Evolutionary conservation across 2,329 filamentous ascomycete species (phyloP).

Genomic region (Nemania sp.): DNA sequence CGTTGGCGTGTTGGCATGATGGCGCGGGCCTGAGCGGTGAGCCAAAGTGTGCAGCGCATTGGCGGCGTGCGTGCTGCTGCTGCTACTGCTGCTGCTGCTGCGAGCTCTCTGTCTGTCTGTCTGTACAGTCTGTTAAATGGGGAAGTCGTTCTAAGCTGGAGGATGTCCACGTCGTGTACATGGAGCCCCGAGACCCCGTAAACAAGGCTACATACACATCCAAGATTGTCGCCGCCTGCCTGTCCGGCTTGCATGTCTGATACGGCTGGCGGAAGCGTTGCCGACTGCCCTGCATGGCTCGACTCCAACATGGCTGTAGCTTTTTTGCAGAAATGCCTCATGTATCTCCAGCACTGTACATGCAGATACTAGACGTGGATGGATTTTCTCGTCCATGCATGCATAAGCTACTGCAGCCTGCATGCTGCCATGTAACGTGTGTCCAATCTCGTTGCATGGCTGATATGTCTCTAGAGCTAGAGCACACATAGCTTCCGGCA

Average conservation of each 20-base stretch:
- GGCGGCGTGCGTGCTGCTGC: constrained; percentile 21
- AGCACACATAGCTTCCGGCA: constrained; percentile 27
- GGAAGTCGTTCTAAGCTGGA: constrained; percentile 30
- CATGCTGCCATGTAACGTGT: constrained; percentile 36
- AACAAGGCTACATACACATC: constrained; percentile 45
- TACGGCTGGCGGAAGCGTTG: constrained; percentile 36
- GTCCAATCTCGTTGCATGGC: constrained; percentile 31
- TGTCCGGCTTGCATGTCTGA: constrained; percentile 33
- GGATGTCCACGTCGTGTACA: constrained; percentile 28
- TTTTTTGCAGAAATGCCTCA: constrained; percentile 41
- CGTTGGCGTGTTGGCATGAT: constrained; percentile 34
- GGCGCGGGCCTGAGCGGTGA: constrained; percentile 37
- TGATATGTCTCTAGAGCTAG: constrained; percentile 21
- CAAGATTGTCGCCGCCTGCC: constrained; percentile 23
- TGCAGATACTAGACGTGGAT: constrained; percentile 27
- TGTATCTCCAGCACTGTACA: constrained; percentile 13
- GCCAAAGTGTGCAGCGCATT: constrained; percentile 27
- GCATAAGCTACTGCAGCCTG: constrained; percentile 16
- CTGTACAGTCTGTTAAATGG: constrained; percentile 39
- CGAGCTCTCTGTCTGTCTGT: no score
- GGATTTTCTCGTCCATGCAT: constrained; percentile 27
- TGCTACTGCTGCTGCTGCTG: no score
- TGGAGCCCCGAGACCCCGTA: constrained; percentile 32
- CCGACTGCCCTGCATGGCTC: constrained; percentile 37
- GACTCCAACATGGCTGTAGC: constrained; percentile 34